These are phyloP conservation scores for Metarhizium brunneum DNA, from an alignment of 2,329 filamentous ascomycete genomes.

Conservation along the genomic window DNA sequence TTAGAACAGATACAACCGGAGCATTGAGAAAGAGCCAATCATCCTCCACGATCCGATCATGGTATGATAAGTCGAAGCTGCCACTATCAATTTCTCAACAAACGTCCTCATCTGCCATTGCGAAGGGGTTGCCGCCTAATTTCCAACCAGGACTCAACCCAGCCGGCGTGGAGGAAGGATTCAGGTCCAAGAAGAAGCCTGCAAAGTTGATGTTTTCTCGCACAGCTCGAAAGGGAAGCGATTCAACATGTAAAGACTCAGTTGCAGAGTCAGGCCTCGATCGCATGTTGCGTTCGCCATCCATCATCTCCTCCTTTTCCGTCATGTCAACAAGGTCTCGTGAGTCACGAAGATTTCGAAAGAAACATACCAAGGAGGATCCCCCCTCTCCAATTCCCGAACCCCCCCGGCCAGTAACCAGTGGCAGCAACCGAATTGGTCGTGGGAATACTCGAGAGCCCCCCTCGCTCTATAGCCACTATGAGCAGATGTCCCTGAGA, in stretches of 20 bases:
- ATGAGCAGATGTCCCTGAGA: slow-evolving; percentile 46
- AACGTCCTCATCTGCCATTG: slow-evolving; percentile 49
- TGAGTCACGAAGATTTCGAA: slow-evolving; percentile 19
- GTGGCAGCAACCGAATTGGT: slow-evolving; percentile 15
- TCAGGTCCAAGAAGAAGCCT: slow-evolving; percentile 31
- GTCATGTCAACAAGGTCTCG: slow-evolving; percentile 16
- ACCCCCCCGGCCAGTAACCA: slow-evolving; percentile 14
- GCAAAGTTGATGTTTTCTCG: slow-evolving; percentile 39
- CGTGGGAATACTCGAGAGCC: slow-evolving; percentile 27
- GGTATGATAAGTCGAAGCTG: slow-evolving; percentile 47
- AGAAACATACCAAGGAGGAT: slow-evolving; percentile 28
- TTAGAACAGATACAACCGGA: slow-evolving; percentile 31
- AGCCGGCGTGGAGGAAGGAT: slow-evolving; percentile 22
- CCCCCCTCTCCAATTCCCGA: slow-evolving; percentile 16
- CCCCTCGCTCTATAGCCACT: slow-evolving; percentile 46
- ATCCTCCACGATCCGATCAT: slow-evolving; percentile 45
- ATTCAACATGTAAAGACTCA: not conserved
- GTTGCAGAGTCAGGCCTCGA: slow-evolving; percentile 24
- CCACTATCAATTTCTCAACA: slow-evolving; percentile 50
- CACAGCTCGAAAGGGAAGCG: not conserved
- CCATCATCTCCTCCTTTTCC: slow-evolving; percentile 28
- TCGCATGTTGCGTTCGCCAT: slow-evolving; percentile 31
- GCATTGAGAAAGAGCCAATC: slow-evolving; percentile 39
- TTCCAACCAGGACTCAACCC: slow-evolving; percentile 35
- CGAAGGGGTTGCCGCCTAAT: slow-evolving; percentile 43